Conservation (phyloP, 2,329 filamentous ascomycete species). For the Fusarium incarnatum region DNA sequence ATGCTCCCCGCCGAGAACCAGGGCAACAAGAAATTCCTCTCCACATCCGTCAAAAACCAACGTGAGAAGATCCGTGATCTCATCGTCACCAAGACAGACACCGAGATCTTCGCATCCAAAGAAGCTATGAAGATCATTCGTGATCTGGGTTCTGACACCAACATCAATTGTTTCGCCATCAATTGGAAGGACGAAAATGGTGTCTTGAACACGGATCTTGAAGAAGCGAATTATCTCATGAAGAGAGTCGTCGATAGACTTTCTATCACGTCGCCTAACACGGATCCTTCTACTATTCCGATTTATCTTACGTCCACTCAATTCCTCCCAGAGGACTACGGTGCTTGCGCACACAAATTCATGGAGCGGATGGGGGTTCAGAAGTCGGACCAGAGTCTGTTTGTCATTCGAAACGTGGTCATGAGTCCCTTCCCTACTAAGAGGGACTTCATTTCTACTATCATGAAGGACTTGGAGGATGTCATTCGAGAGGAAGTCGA, state of each 20-base stretch:
- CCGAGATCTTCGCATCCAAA: slow-evolving; percentile 50
- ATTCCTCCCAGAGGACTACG: slow-evolving; percentile 56
- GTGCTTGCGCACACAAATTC: slow-evolving; percentile 55
- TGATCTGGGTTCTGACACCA: slow-evolving; percentile 58
- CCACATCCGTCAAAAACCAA: slow-evolving; percentile 48
- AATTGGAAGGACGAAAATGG: slow-evolving; percentile 54
- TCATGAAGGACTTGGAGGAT: slow-evolving; percentile 51
- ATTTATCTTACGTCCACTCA: slow-evolving; percentile 60
- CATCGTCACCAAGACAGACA: slow-evolving; percentile 54
- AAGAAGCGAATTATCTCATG: slow-evolving; percentile 63
- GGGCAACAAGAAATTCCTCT: slow-evolving; percentile 31
- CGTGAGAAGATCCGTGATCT: slow-evolving; percentile 53
- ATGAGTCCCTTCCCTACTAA: slow-evolving; percentile 60
- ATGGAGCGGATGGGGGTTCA: slow-evolving; percentile 55
- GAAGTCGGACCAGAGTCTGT: slow-evolving; percentile 51
- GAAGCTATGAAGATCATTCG: slow-evolving; percentile 55
- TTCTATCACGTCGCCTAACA: slow-evolving; percentile 55
- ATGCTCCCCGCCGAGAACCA: slow-evolving; percentile 53
- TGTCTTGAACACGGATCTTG: slow-evolving; percentile 49
- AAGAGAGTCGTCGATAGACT: slow-evolving; percentile 56
- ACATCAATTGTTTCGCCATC: slow-evolving; percentile 59
- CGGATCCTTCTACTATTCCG: slow-evolving; percentile 55
- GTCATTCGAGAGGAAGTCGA: slow-evolving; percentile 48
- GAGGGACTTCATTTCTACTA: slow-evolving; percentile 53
- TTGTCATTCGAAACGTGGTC: slow-evolving; percentile 60